Conservation (phyloP, 1,139 yeast species). For the Ogataea hybrid region DNA sequence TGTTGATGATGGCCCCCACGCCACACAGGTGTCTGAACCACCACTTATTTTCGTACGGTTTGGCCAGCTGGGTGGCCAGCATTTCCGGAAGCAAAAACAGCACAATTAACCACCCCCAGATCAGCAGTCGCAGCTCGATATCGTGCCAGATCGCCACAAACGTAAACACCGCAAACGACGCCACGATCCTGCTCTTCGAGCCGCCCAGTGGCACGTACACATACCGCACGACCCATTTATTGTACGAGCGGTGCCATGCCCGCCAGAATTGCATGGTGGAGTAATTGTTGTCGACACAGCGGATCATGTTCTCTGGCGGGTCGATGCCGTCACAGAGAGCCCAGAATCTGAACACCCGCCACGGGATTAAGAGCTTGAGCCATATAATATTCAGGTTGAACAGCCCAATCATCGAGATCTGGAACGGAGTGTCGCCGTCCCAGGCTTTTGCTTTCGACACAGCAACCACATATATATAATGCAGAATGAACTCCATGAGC, state of each 20-base stretch:
- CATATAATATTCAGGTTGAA: constrained; percentile 89
- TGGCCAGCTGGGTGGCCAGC: constrained; percentile 48
- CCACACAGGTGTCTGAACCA: constrained; percentile 87
- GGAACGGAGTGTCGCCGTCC: constrained; percentile 87
- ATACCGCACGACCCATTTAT: constrained; percentile 80
- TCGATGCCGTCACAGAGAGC: constrained; percentile 86
- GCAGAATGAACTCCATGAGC: constrained; percentile 86
- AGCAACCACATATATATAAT: constrained; percentile 89
- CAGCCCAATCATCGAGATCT: constrained; percentile 90
- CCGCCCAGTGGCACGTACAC: constrained; percentile 92
- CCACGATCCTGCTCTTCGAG: constrained; percentile 60
- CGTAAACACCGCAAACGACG: constrained; percentile 84
- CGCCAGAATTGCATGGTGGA: constrained; percentile 96
- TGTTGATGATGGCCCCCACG: constrained; percentile 80
- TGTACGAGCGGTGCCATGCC: constrained; percentile 96
- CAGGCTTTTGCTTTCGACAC: constrained; percentile 88
- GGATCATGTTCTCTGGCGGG: constrained; percentile 96
- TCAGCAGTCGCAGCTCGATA: constrained; percentile 74
- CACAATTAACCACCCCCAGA: constrained; percentile 97
- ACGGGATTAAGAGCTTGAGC: constrained; percentile 89
- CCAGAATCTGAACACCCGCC: constrained; percentile 96
- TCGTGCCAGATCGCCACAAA: constrained; percentile 99
- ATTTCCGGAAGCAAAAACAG: constrained; percentile 88
- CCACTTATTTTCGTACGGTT: constrained; percentile 45
- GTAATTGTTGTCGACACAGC: constrained; percentile 93